phyloP scores from a whole-genome alignment of 148 eudicot genomes.

The Euryodendron excelsum region DNA sequence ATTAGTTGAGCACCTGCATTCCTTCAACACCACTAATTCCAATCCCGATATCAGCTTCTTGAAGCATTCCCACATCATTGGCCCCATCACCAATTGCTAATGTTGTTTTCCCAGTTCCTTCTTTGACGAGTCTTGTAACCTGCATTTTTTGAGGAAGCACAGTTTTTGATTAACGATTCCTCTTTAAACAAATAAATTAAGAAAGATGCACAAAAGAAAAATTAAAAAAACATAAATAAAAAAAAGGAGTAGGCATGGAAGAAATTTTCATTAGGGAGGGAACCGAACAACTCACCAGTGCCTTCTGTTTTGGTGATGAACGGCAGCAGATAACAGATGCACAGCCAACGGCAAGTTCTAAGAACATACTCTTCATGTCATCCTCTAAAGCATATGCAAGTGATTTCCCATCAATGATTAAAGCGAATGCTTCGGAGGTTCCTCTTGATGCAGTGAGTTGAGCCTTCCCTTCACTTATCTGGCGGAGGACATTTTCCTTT shows the following conservation, averaged over 20 bases:
- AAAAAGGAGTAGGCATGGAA: neutral
- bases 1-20: constrained; percentile 51
- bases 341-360: constrained; percentile 77
- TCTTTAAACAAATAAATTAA: neutral
- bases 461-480: constrained; percentile 56
- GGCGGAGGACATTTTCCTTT: constrained; percentile 55
- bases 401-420: constrained; percentile 92
- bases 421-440: constrained; percentile 58
- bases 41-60: constrained; percentile 73
- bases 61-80: constrained; percentile 80
- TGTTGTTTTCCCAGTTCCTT: constrained; percentile 49
- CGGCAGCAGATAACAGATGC: constrained; percentile 97
- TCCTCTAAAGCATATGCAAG: constrained; percentile 78
- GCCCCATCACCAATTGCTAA: constrained; percentile 75
- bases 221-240: neutral
- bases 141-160: constrained; percentile 14
- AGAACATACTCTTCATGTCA: constrained; percentile 49
- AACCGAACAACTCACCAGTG: constrained; percentile 57
- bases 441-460: constrained; percentile 37
- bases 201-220: neutral
- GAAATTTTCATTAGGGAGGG: neutral
- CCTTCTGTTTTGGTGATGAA: constrained; percentile 93
- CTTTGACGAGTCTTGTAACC: constrained; percentile 69
- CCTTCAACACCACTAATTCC: constrained; percentile 79
- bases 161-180: neutral